Percentiles rank a stretch among this genome's conserved stretches.
Conservation (phyloP, 805 yeast genomes). For the Ogataea zsoltii region DNA sequence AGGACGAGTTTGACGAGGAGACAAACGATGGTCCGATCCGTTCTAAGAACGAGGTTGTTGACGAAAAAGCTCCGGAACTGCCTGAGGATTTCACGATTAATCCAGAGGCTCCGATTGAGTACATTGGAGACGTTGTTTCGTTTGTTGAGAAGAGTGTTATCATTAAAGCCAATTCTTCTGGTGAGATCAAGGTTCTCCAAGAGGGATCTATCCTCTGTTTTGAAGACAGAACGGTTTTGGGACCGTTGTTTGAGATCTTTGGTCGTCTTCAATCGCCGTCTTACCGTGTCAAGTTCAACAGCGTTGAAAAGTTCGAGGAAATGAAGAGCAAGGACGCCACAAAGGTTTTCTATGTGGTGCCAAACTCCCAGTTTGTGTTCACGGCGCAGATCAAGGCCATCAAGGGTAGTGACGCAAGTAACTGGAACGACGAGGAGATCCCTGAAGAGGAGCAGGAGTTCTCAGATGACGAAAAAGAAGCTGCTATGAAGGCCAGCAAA, state of each 20-base stretch:
- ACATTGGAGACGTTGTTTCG: slow-evolving; percentile 67
- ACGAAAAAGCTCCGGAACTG: slow-evolving; percentile 65
- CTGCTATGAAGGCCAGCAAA: slow-evolving; percentile 61
- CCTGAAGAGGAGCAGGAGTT: slow-evolving; percentile 93
- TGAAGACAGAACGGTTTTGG: slow-evolving; percentile 67
- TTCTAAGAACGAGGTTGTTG: slow-evolving; percentile 74
- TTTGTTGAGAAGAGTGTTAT: slow-evolving; percentile 73
- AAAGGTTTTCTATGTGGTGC: slow-evolving; percentile 74
- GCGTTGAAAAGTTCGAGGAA: slow-evolving; percentile 48
- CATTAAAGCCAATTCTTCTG: slow-evolving; percentile 71
- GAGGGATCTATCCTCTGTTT: slow-evolving; percentile 82
- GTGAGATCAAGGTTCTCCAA: slow-evolving; percentile 78
- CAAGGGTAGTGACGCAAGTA: slow-evolving; percentile 94
- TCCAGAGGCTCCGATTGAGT: slow-evolving; percentile 64
- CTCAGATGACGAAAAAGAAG: slow-evolving; percentile 91
- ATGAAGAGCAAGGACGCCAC: slow-evolving; percentile 51
- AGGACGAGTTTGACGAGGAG: slow-evolving; percentile 39
- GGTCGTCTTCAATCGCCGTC: slow-evolving; percentile 84
- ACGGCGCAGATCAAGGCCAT: slow-evolving; percentile 68
- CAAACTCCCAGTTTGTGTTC: slow-evolving; percentile 74
- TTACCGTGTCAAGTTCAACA: slow-evolving; percentile 70
- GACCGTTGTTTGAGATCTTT: slow-evolving; percentile 83
- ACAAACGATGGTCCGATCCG: slow-evolving; percentile 62
- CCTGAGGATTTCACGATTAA: slow-evolving; percentile 67
- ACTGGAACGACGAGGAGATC: slow-evolving; percentile 90